Conservation (phyloP, 257 asterid species). For the Salvia miltiorrhiza region DNA sequence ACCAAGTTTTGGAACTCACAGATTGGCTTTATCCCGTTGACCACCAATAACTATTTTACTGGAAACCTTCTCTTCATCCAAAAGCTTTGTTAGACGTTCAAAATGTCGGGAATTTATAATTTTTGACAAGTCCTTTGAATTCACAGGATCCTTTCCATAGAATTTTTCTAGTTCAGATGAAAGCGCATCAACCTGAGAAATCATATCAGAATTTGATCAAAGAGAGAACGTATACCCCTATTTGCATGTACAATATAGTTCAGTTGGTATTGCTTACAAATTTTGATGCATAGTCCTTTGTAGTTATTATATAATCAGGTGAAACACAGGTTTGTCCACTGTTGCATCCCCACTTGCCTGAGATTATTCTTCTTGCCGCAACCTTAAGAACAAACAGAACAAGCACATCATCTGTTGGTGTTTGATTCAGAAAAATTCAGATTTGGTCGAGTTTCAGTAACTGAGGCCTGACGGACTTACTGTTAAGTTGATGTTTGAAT, state of each 20-base stretch:
- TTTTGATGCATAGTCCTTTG: slow-evolving; percentile 58
- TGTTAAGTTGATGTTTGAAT: slow-evolving; percentile 53
- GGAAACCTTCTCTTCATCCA: slow-evolving; percentile 76
- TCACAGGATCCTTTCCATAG: slow-evolving; percentile 76
- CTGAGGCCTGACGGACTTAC: slow-evolving; percentile 39
- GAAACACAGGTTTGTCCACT: slow-evolving; percentile 90
- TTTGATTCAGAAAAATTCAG: background rate
- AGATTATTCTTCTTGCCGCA: slow-evolving; percentile 64
- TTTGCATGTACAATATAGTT: background rate
- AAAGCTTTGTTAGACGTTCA: slow-evolving; percentile 49
- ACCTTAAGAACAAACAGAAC: slow-evolving; percentile 43
- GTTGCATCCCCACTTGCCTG: slow-evolving; percentile 95
- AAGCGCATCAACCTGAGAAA: slow-evolving; percentile 52
- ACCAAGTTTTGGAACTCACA: slow-evolving; percentile 51
- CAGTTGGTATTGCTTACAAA: slow-evolving; percentile 41
- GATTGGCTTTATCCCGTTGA: slow-evolving; percentile 51
- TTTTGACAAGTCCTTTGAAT: slow-evolving; percentile 69
- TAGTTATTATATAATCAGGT: slow-evolving; percentile 79
- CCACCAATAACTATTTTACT: slow-evolving; percentile 86
- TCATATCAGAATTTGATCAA: slow-evolving; percentile 14
- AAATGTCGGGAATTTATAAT: slow-evolving; percentile 70
- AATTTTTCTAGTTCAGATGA: slow-evolving; percentile 62
- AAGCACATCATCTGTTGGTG: background rate
- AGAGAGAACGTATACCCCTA: background rate
- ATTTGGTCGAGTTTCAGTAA: background rate